Evolutionary conservation across 2,329 filamentous ascomycete genomes (phyloP), one percentile per base, ranked within the genome.

Genomic region (Alternaria brassicicola): DNA sequence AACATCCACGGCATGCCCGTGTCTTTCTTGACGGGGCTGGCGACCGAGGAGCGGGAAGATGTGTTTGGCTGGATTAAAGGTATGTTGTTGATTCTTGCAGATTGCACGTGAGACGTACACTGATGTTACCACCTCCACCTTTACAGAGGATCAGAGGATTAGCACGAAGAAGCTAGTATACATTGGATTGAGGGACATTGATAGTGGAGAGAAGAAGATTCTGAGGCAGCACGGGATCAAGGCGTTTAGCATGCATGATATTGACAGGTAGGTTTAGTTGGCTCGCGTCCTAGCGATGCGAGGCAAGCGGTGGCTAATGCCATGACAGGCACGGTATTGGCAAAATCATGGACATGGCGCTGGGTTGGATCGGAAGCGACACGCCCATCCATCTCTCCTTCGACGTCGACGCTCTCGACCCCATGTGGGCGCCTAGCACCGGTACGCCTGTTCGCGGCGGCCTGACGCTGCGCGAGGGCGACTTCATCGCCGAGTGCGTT

Each of bases 1-100:
- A 98, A 98, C 80, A 90, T 99, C 63, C 95, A 99, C 80, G 95
- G 95, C 69, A 99, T 99, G 95, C 95, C 95, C 2, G 91, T 98
- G 35, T 88, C 92, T 3, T 99, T 98, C 79, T 78, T 97, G 66
- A 93, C 93, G 0, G 92, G 95, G 0, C 82, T 99, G 56, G 91
- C 93, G 43, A 87, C 82, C 66, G 91, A 93, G 70, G 86, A 91
- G 46, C 83, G 86, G 55, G 85, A 89, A 61, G 90, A 95, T 71
- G 86, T 90, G 58, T 98, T 99, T 80, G 93, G 93, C 57, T 99
- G 95, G 95, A 78, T 99, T 65, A 80, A 87, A 73, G n/a, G n/a
- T n/a, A n/a, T n/a, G n/a, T n/a, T n/a, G n/a, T n/a, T n/a, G n/a
- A n/a, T n/a, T n/a, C n/a, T n/a, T n/a, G n/a, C n/a, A n/a, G n/a